phyloP scores from a whole-genome alignment of 2,329 filamentous ascomycete genomes.

The Pseudopyrenochaeta lycopersici region DNA sequence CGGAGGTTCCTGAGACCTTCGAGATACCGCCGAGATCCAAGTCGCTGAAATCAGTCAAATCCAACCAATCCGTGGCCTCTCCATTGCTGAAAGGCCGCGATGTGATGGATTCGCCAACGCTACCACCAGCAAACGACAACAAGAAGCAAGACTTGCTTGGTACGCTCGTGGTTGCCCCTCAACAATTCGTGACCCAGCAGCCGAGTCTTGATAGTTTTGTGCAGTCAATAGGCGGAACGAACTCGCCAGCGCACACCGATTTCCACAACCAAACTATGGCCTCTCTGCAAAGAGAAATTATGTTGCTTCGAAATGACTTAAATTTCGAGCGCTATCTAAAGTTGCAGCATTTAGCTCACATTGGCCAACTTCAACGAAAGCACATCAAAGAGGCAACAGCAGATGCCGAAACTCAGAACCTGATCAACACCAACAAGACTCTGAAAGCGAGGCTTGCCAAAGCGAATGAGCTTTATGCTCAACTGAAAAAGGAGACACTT shows the following conservation, averaged over 20 bases:
- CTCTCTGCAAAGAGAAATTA: conserved; percentile 74
- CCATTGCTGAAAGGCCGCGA: conserved; percentile 54
- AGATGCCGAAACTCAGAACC: conserved; percentile 82
- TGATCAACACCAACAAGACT: conserved; percentile 78
- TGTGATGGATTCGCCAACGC: conserved; percentile 68
- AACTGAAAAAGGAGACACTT: conserved; percentile 76
- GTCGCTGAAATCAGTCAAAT: conserved; percentile 54
- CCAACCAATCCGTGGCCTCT: conserved; percentile 56
- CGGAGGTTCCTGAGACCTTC: conserved; percentile 28
- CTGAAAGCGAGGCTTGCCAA: conserved; percentile 77
- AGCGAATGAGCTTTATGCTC: conserved; percentile 73
- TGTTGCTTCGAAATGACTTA: conserved; percentile 79
- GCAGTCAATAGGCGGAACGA: conserved; percentile 32
- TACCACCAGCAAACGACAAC: conserved; percentile 59
- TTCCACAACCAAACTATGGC: conserved; percentile 49
- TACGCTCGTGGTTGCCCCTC: conserved; percentile 26
- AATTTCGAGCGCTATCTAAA: conserved; percentile 87
- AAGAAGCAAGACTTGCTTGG: conserved; percentile 33
- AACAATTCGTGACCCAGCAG: conserved; percentile 29
- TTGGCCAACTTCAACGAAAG: conserved; percentile 78
- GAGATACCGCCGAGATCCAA: conserved; percentile 32
- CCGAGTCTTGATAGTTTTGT: conserved; percentile 47
- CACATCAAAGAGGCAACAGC: conserved; percentile 79
- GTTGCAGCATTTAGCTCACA: conserved; percentile 82
- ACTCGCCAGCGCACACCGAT: conserved; percentile 37